Base-by-base conservation (phyloP, 169 alveolate species). In the Cryptosporidium canis region DNA sequence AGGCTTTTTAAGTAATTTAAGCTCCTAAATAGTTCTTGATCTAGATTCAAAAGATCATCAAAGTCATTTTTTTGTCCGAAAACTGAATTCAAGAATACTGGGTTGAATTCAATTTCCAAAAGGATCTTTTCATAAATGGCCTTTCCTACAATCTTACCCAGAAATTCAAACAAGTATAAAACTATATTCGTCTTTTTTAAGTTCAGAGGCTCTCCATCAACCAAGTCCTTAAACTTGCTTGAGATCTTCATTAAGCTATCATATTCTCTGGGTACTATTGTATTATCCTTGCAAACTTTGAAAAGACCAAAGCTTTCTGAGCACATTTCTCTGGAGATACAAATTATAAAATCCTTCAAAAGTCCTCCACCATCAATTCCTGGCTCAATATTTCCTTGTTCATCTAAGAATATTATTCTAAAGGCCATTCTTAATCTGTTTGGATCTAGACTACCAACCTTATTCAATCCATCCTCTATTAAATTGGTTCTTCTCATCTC, bases 301-400 rank as follows among this genome's bases (percentile, higher is more conserved):
- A 96, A 96, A 8, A 96, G 92, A 29, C 97, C 97, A 83, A 90
- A 95, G 48, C 92, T 90, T 21, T 97, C 95, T 39, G 95, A 94
- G 53, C 97, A 97, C 33, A 94, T 92, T 39, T 93, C 93, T 70
- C 96, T 91, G 37, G 98, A 93, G 37, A 97, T 91, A 56, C 95
- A 91, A 3, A 94, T 94, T 61, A 98, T 90, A 83, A 98, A 97
- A 90, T 98, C 99, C 92, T 97, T 97, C 84, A 97, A 96, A 21
- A 98, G 93, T 9, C 99, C 99, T 31, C 99, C 99, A 18, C 99
- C 99, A 85, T 98, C 99, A 43, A 96, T 93, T 14, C 99, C 99
- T 77, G 94, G 96, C 87, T 97, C 99, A 21, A 91, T 91, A 27
- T 90, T 85, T 11, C 98, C 98, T 58, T 94, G 87, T 83, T 94